A percentile compares a stretch with the other conserved stretches of the same genome.
phyloP scores from a whole-genome alignment of 306 rosid species.

The Lagenaria siceraria region DNA sequence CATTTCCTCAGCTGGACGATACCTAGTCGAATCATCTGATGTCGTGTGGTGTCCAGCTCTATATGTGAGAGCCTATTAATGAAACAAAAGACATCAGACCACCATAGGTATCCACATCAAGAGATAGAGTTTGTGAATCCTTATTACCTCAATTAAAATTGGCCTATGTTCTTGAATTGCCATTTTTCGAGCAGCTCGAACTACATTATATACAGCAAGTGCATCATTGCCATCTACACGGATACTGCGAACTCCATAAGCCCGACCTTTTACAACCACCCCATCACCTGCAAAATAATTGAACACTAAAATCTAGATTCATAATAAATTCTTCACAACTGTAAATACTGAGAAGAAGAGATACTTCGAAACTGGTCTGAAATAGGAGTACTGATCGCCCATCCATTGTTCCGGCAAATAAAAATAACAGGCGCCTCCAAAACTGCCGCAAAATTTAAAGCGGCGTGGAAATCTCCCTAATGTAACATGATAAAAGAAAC shows the following conservation, averaged over 20 bases:
- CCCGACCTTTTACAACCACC: slow-evolving; percentile 63
- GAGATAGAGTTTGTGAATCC: not conserved
- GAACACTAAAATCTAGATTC: slow-evolving; percentile 9
- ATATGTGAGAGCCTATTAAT: slow-evolving; percentile 68
- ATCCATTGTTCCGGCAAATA: slow-evolving; percentile 93
- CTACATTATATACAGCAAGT: slow-evolving; percentile 66
- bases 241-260: slow-evolving; percentile 73
- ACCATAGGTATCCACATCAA: not conserved
- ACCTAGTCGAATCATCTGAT: slow-evolving; percentile 96
- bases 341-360: slow-evolving; percentile 6
- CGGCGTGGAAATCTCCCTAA: slow-evolving; percentile 97
- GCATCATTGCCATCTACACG: slow-evolving; percentile 94
- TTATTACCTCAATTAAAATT: slow-evolving; percentile 65
- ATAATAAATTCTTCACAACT: not conserved
- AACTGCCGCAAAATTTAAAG: slow-evolving; percentile 84
- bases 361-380: slow-evolving; percentile 92
- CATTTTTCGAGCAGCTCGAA: slow-evolving; percentile 72
- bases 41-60: slow-evolving; percentile 94
- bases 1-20: slow-evolving; percentile 62
- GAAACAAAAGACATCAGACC: not conserved
- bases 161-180: slow-evolving; percentile 67
- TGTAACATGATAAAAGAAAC: slow-evolving; percentile 12
- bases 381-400: slow-evolving; percentile 97
- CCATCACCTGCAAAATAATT: slow-evolving; percentile 61
- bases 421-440: slow-evolving; percentile 82